A percentile compares a stretch with the other conserved stretches of the same genome.
Conservation (phyloP, 345 rosid species). For the Durio zibethinus region DNA sequence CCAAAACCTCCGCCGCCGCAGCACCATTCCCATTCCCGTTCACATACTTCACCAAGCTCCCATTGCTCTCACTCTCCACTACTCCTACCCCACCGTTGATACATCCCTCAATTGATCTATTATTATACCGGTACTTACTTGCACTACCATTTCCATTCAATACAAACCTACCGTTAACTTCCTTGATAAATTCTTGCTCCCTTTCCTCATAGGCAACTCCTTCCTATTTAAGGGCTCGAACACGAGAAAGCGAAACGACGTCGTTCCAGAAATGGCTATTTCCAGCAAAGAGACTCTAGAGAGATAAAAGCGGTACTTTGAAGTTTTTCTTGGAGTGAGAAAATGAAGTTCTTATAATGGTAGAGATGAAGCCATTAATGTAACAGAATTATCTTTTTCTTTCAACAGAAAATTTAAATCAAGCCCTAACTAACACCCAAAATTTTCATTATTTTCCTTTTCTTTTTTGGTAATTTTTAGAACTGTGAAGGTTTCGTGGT, state of each 20-base stretch:
- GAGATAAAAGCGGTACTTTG: no score
- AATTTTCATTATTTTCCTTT: conserved; percentile 11
- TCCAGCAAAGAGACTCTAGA: conserved; percentile 21
- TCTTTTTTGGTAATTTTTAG: not conserved
- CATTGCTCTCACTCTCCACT: conserved; percentile 32
- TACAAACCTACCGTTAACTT: conserved; percentile 4
- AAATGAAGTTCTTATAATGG: no score
- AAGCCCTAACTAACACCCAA: conserved; percentile 26
- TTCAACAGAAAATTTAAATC: not conserved
- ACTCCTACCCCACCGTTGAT: conserved; percentile 29
- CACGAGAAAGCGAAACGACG: conserved; percentile 21
- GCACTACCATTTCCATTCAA: conserved; percentile 8
- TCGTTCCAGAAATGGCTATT: conserved; percentile 3
- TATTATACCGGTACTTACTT: not conserved
- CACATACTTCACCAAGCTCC: conserved; percentile 62
- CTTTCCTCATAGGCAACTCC: conserved; percentile 25
- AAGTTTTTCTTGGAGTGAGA: no score
- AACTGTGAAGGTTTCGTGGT: conserved; percentile 18
- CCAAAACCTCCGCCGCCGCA: conserved; percentile 21
- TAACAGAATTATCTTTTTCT: not conserved
- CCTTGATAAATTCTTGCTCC: conserved; percentile 7
- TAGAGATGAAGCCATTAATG: no score
- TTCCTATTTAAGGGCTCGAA: conserved; percentile 47
- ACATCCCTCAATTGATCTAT: conserved; percentile 16
- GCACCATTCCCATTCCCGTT: conserved; percentile 58